These are phyloP conservation scores for Pholiota adiposa DNA, from an alignment of 1,284 basidiomycete genomes.

Conservation along the genomic window DNA sequence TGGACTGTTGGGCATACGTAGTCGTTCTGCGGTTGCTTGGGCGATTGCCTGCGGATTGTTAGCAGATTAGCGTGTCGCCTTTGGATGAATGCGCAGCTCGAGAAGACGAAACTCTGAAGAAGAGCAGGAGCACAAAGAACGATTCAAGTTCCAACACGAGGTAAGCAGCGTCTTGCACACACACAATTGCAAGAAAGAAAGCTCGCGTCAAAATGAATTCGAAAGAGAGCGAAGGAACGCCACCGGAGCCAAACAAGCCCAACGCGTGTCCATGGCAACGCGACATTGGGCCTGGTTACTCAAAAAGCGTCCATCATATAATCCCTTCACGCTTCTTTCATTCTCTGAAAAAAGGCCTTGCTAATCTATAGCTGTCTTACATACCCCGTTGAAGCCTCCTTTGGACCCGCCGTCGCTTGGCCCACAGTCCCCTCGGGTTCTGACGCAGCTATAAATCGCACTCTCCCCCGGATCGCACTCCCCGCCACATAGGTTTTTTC, in stretches of 20 bases:
- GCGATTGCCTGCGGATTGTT: not conserved
- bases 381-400: too few species aligned
- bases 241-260: slow-evolving; percentile 18
- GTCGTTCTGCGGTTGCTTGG: not conserved
- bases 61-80: not conserved
- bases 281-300: slow-evolving; percentile 3
- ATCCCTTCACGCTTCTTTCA: slow-evolving; percentile 1
- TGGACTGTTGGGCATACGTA: too few species aligned
- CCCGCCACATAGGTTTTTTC: not conserved
- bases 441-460: slow-evolving; percentile 4
- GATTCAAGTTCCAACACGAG: too few species aligned
- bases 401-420: slow-evolving; percentile 5
- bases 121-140: not conserved
- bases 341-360: not conserved
- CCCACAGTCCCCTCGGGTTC: not conserved
- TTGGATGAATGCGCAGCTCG: not conserved
- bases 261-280: slow-evolving; percentile 22
- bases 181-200: too few species aligned
- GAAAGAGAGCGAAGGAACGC: not conserved
- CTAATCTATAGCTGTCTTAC: too few species aligned
- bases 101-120: not conserved
- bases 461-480: not conserved
- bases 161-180: too few species aligned
- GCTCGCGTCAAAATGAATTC: too few species aligned
- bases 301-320: not conserved